These are phyloP conservation scores for Trichophyton schoenleinii DNA, from an alignment of 2,329 filamentous ascomycete species.

Conservation along the genomic window DNA sequence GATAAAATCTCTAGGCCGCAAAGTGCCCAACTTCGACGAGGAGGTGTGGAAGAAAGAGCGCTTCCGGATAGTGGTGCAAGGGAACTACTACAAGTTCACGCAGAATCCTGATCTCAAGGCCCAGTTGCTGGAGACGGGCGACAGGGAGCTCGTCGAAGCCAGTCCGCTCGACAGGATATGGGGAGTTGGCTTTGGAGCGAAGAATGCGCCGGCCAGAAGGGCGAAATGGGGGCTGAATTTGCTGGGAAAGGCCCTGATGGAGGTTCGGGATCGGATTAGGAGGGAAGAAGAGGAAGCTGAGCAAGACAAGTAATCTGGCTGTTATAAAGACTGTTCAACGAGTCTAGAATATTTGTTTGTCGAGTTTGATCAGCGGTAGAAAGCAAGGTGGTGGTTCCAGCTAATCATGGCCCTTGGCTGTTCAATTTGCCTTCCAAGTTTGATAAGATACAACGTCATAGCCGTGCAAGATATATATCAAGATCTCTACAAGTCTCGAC, in stretches of 20 bases:
- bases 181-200: slow-evolving; percentile 24
- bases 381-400: too few species aligned
- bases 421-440: neutral
- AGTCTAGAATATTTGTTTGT: neutral
- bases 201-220: slow-evolving; percentile 19
- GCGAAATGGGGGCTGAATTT: slow-evolving; percentile 23
- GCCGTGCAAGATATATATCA: neutral
- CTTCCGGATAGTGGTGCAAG: slow-evolving; percentile 21
- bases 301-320: neutral
- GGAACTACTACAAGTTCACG: slow-evolving; percentile 23
- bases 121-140: slow-evolving; percentile 21
- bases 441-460: neutral
- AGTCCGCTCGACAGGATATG: slow-evolving; percentile 26
- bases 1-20: slow-evolving; percentile 20
- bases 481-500: neutral
- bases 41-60: slow-evolving; percentile 19
- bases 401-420: too few species aligned
- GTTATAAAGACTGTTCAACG: neutral
- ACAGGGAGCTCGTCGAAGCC: slow-evolving; percentile 23
- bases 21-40: slow-evolving; percentile 23
- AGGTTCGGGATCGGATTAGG: slow-evolving; percentile 20
- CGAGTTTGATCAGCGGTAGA: neutral
- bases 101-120: slow-evolving; percentile 20
- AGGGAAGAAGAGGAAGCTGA: slow-evolving; percentile 10
- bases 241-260: slow-evolving; percentile 24